Percentiles rank a stretch among this genome's conserved stretches.
These are phyloP conservation scores for Sporodiniella umbellata DNA, from an alignment of 371 early-diverging fungal species.

Conservation along the genomic window DNA sequence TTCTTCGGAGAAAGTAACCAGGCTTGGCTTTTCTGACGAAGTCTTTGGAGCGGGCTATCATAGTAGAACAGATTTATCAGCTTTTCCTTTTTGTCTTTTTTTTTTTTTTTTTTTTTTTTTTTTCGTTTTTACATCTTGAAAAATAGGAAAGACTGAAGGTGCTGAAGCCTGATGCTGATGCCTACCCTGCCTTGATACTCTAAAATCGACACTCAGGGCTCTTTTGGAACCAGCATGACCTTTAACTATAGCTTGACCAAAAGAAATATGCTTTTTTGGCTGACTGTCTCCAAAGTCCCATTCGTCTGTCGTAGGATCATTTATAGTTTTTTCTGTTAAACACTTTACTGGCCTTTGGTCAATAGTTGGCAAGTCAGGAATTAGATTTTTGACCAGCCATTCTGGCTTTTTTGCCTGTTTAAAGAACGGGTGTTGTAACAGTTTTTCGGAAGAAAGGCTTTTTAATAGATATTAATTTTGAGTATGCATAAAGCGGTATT, in stretches of 20 bases:
- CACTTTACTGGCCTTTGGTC: conserved; percentile 54
- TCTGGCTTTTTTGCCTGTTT: conserved; percentile 71
- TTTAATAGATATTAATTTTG: background rate
- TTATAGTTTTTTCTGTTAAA: conserved; percentile 23
- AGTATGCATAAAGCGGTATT: background rate
- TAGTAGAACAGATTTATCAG: too few species aligned
- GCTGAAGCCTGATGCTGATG: conserved; percentile 12
- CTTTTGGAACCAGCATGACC: conserved; percentile 3
- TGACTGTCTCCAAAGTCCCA: conserved; percentile 40
- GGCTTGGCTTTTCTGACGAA: conserved; percentile 10
- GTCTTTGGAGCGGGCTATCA: too few species aligned
- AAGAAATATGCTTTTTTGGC: conserved; percentile 44
- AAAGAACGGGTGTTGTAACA: conserved; percentile 78
- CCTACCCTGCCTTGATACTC: conserved; percentile 2
- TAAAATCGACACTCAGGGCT: conserved; percentile 21
- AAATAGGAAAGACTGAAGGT: conserved; percentile 2
- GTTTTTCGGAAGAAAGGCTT: conserved; percentile 78
- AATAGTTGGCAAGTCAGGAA: conserved; percentile 68
- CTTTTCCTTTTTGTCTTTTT: conserved; percentile 13
- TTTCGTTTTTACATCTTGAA: conserved; percentile 3
- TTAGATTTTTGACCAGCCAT: conserved; percentile 59
- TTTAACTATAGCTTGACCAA: conserved; percentile 44
- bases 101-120: background rate
- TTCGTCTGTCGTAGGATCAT: conserved; percentile 26
- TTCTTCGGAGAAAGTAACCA: conserved; percentile 21